Evolutionary conservation across 2,329 filamentous ascomycete genomes (phyloP).

Genomic region (Paraconiothyrium sp.): DNA sequence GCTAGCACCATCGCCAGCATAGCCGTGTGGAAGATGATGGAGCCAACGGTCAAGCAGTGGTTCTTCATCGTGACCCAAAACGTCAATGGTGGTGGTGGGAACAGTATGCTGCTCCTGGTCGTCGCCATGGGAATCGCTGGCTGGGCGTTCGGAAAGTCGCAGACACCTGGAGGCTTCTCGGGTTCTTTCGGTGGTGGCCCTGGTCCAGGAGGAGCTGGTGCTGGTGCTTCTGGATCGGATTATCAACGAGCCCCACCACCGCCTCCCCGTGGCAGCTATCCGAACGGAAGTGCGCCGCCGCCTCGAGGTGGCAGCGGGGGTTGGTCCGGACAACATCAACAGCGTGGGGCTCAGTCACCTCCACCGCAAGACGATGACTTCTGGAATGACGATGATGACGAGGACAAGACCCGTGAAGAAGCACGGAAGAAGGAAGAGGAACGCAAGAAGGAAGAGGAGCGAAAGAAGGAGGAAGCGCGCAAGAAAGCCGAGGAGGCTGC

Average conservation of each 20-base stretch:
- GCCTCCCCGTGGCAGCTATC: slow-evolving; percentile 45
- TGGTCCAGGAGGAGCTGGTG: slow-evolving; percentile 42
- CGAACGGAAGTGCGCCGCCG: slow-evolving; percentile 41
- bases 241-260: slow-evolving; percentile 44
- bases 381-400: slow-evolving; percentile 26
- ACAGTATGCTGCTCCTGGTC: slow-evolving; percentile 76
- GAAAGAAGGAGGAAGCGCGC: slow-evolving; percentile 49
- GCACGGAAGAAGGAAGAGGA: slow-evolving; percentile 54
- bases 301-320: slow-evolving; percentile 38
- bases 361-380: slow-evolving; percentile 42
- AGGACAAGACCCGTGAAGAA: neutral
- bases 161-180: slow-evolving; percentile 56
- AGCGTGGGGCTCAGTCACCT: slow-evolving; percentile 42
- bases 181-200: slow-evolving; percentile 40
- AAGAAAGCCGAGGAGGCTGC: slow-evolving; percentile 47
- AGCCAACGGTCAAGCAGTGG: slow-evolving; percentile 79
- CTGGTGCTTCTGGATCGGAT: slow-evolving; percentile 34
- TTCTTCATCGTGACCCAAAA: slow-evolving; percentile 72
- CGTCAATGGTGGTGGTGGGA: slow-evolving; percentile 62
- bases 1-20: slow-evolving; percentile 78
- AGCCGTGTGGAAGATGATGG: slow-evolving; percentile 75
- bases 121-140: slow-evolving; percentile 78
- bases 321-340: slow-evolving; percentile 41
- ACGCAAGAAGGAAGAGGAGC: slow-evolving; percentile 48
- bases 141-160: slow-evolving; percentile 77